Percentiles rank a stretch among this genome's conserved stretches.
Conservation (phyloP, 2,329 filamentous ascomycete species). For the Diaporthe citri region DNA sequence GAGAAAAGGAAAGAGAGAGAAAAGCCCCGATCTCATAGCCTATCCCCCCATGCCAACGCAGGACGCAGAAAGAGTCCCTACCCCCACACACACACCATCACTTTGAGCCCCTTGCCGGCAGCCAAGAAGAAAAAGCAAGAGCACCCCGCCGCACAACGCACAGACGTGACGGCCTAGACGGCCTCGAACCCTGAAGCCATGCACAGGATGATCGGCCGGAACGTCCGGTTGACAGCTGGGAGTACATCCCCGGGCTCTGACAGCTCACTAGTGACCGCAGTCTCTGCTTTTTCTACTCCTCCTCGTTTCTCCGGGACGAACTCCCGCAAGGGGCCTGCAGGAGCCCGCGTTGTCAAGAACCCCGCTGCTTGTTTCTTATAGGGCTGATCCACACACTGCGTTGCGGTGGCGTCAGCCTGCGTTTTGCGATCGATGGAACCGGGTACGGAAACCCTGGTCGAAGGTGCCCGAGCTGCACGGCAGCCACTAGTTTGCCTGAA, state of each 20-base stretch:
- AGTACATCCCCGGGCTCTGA: background rate
- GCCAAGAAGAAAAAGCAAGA: constrained; percentile 5
- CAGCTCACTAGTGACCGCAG: constrained; percentile 1
- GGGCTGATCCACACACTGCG: constrained; percentile 3
- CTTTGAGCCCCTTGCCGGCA: background rate
- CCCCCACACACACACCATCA: background rate
- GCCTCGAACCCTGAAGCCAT: background rate
- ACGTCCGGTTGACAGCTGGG: constrained; percentile 3
- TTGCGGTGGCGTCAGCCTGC: background rate
- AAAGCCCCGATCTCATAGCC: background rate
- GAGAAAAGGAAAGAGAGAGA: background rate
- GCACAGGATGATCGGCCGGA: background rate
- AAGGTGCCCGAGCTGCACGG: background rate
- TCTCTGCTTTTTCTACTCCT: background rate
- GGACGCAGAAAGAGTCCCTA: background rate
- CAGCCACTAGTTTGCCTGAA: background rate
- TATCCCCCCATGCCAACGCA: background rate
- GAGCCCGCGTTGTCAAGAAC: background rate
- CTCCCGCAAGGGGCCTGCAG: background rate
- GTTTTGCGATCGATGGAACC: background rate
- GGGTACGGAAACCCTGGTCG: background rate
- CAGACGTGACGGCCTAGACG: background rate
- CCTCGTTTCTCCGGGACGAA: background rate
- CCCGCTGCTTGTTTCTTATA: constrained; percentile 1
- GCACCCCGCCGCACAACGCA: background rate